Evolutionary conservation across 306 rosid species (phyloP).

Genomic region (Prunus campanulata): DNA sequence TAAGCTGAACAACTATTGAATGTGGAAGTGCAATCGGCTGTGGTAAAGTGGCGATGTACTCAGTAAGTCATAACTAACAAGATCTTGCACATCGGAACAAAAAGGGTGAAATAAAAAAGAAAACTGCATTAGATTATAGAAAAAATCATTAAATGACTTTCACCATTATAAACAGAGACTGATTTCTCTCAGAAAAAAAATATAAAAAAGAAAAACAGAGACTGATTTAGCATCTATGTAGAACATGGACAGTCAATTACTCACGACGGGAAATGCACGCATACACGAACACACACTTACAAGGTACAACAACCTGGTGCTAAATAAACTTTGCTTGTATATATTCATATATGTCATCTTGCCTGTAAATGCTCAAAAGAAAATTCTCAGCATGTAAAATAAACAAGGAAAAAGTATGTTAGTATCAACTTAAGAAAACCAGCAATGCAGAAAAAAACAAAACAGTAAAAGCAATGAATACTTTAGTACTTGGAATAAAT

Average conservation of each 20-base stretch:
- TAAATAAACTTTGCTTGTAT: not conserved
- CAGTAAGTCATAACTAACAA: not conserved
- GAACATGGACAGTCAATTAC: not conserved
- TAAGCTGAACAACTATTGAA: not conserved
- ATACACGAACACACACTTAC: not conserved
- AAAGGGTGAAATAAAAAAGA: not conserved
- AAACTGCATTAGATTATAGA: not conserved
- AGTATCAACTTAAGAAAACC: not conserved
- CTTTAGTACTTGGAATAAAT: slow-evolving; percentile 19
- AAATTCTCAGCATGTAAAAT: not conserved
- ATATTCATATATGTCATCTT: not conserved
- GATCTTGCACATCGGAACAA: not conserved
- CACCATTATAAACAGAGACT: not conserved
- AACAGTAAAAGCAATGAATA: not conserved
- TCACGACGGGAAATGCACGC: not conserved
- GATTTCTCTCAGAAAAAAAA: no score
- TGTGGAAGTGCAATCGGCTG: not conserved
- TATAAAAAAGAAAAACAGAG: no score
- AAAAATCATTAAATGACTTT: not conserved
- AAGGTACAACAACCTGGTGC: not conserved
- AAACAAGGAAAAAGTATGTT: not conserved
- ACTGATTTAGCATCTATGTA: not conserved
- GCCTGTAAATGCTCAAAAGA: not conserved
- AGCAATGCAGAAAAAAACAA: not conserved
- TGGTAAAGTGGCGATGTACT: not conserved